These are phyloP conservation scores for Cercospora janseana DNA, from an alignment of 2,329 filamentous ascomycete genomes.

Conservation along the genomic window DNA sequence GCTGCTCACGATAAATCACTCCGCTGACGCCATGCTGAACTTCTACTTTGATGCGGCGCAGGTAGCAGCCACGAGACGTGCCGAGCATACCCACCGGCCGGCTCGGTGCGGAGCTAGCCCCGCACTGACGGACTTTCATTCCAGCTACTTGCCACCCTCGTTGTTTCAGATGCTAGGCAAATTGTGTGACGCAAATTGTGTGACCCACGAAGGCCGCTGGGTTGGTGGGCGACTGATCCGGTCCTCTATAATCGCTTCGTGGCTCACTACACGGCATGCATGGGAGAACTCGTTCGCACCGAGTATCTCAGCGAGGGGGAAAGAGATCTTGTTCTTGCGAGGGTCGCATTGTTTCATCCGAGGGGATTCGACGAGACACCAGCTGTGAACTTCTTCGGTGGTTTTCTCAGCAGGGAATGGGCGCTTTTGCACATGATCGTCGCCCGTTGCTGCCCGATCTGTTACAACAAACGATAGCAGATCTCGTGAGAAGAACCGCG, in stretches of 20 bases:
- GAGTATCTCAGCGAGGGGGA: too few species aligned
- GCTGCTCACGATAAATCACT: accelerated
- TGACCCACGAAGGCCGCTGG: background rate
- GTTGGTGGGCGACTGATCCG: background rate
- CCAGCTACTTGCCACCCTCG: background rate
- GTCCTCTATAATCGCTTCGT: background rate
- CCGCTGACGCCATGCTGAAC: background rate
- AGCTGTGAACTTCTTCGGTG: background rate
- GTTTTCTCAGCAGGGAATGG: background rate
- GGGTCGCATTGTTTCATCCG: background rate
- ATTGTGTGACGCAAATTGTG: background rate
- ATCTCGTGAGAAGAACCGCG: background rate
- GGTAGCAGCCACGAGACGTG: too few species aligned
- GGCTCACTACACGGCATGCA: background rate
- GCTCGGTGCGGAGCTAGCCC: background rate
- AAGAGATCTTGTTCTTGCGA: background rate
- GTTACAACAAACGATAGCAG: background rate
- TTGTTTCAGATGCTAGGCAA: background rate
- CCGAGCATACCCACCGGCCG: background rate
- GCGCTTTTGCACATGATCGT: too few species aligned
- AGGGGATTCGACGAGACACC: background rate
- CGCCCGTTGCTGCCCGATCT: too few species aligned
- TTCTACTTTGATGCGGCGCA: background rate
- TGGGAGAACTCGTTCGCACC: too few species aligned
- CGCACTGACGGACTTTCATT: background rate